These are phyloP conservation scores for Euphorbia peplus DNA, from an alignment of 345 rosid species.

Conservation along the genomic window DNA sequence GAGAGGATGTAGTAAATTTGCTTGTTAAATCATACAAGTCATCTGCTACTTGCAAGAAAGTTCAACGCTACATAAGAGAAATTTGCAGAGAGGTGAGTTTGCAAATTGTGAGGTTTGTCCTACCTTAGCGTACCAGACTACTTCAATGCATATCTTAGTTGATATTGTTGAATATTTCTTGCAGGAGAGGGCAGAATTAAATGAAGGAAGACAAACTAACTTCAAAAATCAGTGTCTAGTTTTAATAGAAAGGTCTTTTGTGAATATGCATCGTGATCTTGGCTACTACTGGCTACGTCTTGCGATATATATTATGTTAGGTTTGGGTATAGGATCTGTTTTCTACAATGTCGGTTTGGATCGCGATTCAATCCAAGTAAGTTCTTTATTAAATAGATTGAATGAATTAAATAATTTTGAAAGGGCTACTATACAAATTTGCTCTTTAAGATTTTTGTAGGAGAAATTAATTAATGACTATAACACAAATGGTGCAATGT, in stretches of 20 bases:
- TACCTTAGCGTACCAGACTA: too few relatives aligned
- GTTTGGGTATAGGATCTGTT: slow-evolving; percentile 50
- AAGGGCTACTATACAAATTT: too few relatives aligned
- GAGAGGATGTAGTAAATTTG: slow-evolving; percentile 6
- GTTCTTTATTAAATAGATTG: neutral
- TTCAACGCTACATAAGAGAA: neutral
- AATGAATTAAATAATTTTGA: too few relatives aligned
- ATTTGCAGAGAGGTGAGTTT: slow-evolving; percentile 4
- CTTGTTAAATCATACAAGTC: slow-evolving; percentile 15
- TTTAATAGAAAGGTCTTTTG: slow-evolving; percentile 15
- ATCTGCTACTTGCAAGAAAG: slow-evolving; percentile 7
- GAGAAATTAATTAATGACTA: too few relatives aligned
- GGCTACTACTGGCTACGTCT: slow-evolving; percentile 69
- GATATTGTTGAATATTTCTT: neutral
- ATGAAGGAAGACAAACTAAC: slow-evolving; percentile 5
- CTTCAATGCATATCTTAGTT: too few relatives aligned
- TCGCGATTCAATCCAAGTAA: slow-evolving; percentile 54
- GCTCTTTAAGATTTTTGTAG: too few relatives aligned
- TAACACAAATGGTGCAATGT: too few relatives aligned
- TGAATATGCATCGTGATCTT: slow-evolving; percentile 60
- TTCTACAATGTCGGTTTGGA: slow-evolving; percentile 32
- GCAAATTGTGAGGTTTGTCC: too few relatives aligned
- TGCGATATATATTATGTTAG: slow-evolving; percentile 42
- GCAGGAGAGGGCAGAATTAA: slow-evolving; percentile 9
- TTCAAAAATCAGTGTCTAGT: slow-evolving; percentile 13